Evolutionary conservation across 306 rosid species (phyloP), one percentile per base, ranked within the genome.

Genomic region (Amphicarpaea edgeworthii): DNA sequence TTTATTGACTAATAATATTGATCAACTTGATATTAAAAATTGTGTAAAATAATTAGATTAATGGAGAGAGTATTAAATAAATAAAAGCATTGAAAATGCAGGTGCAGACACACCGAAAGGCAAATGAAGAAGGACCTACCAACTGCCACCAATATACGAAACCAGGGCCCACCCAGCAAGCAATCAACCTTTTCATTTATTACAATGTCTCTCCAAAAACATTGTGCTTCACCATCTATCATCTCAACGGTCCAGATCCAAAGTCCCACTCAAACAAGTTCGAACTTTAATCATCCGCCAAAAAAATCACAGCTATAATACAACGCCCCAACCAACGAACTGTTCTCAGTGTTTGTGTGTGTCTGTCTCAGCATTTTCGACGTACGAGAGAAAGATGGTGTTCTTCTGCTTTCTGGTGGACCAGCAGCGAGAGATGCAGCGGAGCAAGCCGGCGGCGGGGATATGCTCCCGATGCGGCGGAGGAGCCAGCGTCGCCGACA

Each of bases 371-470:
- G n/a, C n/a, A n/a, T n/a, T n/a, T n/a, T n/a, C n/a, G n/a, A n/a
- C n/a, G n/a, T n/a, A n/a, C 46, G 16, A 32, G 28, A 8, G 16
- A 32, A 20, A 8, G 24, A 91, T 93, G 98, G 97, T 90, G 10
- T 91, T 81, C 70, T 87, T 91, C 80, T 93, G 96, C 61, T 93
- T 93, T 71, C 84, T 91, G 6, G 97, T 93, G 24, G 98, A 93
- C 60, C 98, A 93, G 69, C 86, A 76, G 53, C 67, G 82, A 78
- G 73, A 88, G 68, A 78, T 93, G 63, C 84, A 68, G 78, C 68
- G 82, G 65, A 93, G 96, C 90, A 93, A 93, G 83, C 98, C 98
- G 6, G 96, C 87, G 0, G 96, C 98, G 0, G 98, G 98, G 21
- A 81, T 55, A 3, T 93, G 98, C 62, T 90, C 96, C 0, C 85